phyloP scores from a whole-genome alignment of 2,329 filamentous ascomycete genomes.

The Colletotrichum trifolii region DNA sequence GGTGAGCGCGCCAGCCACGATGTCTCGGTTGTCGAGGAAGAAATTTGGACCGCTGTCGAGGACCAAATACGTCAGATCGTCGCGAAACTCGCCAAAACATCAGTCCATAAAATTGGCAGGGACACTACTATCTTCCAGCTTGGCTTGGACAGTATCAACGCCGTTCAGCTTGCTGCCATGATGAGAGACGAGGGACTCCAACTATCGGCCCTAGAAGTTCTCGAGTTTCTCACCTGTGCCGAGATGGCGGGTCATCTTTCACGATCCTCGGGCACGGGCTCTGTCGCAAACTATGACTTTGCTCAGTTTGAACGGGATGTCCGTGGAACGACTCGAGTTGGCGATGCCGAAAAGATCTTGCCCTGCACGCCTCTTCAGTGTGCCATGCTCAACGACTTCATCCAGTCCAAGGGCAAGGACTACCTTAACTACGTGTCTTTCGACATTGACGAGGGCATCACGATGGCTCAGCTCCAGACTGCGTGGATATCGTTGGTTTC shows the following conservation, averaged over 20 bases:
- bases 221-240: conserved; percentile 68
- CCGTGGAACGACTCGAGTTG: conserved; percentile 34
- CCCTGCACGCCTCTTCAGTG: conserved; percentile 85
- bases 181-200: conserved; percentile 69
- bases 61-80: conserved; percentile 30
- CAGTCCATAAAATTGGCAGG: conserved; percentile 56
- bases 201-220: conserved; percentile 77
- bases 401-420: conserved; percentile 71
- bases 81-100: conserved; percentile 15
- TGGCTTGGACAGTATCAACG: conserved; percentile 92
- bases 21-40: not conserved
- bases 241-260: conserved; percentile 46
- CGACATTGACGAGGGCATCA: conserved; percentile 54
- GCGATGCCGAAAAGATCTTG: conserved; percentile 66
- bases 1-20: not conserved
- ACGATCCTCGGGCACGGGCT: not conserved
- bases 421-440: conserved; percentile 82
- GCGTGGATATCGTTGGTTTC: conserved; percentile 70
- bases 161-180: conserved; percentile 78
- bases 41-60: conserved; percentile 38
- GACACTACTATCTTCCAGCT: conserved; percentile 84
- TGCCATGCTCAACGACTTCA: conserved; percentile 81
- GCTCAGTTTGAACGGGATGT: conserved; percentile 50
- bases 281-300: conserved; percentile 50
- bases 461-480: conserved; percentile 53